Percentiles rank a stretch among this genome's conserved stretches.
Evolutionary conservation across 176 grass and related monocot genomes (phyloP).

Genomic region (sorghum (Sorghum bicolor)): Sorghum_bicolor_NCBIv3 NC_012873.2:5372001-5372500

Average conservation of each 20-base stretch:
- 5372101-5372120: conserved; percentile 98
- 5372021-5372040: conserved; percentile 95
- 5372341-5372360: conserved; percentile 59
- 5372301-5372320: background rate
- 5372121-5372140: conserved; percentile 89
- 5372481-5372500: conserved; percentile 44
- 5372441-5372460: conserved; percentile 54
- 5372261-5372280: background rate
- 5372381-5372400: conserved; percentile 81
- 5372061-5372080: conserved; percentile 97
- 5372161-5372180: conserved; percentile 99
- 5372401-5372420: conserved; percentile 70
- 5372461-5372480: conserved; percentile 38
- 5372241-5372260: conserved; percentile 44
- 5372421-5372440: conserved; percentile 34
- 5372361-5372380: conserved; percentile 69
- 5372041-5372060: conserved; percentile 93
- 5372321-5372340: conserved; percentile 28
- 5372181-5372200: conserved; percentile 93
- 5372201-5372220: conserved; percentile 57
- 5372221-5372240: conserved; percentile 31
- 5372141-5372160: conserved; percentile 98
- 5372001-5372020: conserved; percentile 8
- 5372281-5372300: background rate
- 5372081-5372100: conserved; percentile 98